A percentile compares a stretch with the other conserved stretches of the same genome.
Conservation (phyloP, 2,329 filamentous ascomycete genomes). For the Nothomitra cinnamomea region DNA sequence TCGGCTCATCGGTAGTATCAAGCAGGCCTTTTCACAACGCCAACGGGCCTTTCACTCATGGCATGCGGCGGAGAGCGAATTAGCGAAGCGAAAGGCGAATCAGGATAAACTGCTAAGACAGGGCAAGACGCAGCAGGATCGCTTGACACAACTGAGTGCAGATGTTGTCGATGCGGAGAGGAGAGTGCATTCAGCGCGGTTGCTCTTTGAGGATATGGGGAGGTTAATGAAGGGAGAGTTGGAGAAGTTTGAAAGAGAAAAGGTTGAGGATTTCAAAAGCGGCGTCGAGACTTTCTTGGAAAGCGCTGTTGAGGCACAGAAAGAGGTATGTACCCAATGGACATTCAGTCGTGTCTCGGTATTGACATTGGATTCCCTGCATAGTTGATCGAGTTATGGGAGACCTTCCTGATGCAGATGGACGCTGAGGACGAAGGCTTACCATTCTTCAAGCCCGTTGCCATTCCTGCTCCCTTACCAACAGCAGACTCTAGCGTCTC, state of each 20-base stretch:
- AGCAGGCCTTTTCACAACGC: constrained; percentile 78
- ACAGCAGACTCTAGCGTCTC: constrained; percentile 4
- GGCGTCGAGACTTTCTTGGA: constrained; percentile 96
- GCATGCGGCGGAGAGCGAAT: constrained; percentile 77
- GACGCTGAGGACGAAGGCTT: constrained; percentile 77
- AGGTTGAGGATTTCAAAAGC: constrained; percentile 98
- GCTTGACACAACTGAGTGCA: constrained; percentile 77
- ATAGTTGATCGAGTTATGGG: constrained; percentile 74
- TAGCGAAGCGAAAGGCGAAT: constrained; percentile 72
- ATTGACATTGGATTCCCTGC: constrained; percentile 8
- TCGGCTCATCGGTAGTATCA: constrained; percentile 83
- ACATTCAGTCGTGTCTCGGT: neutral
- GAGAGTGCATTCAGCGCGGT: constrained; percentile 73
- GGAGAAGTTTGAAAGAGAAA: constrained; percentile 88
- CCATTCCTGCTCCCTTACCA: constrained; percentile 17
- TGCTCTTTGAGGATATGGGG: constrained; percentile 96
- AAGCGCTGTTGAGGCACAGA: constrained; percentile 93
- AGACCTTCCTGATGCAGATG: constrained; percentile 91
- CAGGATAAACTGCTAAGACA: constrained; percentile 94
- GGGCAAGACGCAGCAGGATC: constrained; percentile 89
- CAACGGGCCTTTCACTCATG: constrained; percentile 94
- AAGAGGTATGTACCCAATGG: constrained; percentile 49
- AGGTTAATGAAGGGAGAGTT: constrained; percentile 78
- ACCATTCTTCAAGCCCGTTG: constrained; percentile 23
- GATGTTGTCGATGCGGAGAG: constrained; percentile 92